Conservation (phyloP, 306 rosid species). For the Trichosanthes cucumerina region DNA sequence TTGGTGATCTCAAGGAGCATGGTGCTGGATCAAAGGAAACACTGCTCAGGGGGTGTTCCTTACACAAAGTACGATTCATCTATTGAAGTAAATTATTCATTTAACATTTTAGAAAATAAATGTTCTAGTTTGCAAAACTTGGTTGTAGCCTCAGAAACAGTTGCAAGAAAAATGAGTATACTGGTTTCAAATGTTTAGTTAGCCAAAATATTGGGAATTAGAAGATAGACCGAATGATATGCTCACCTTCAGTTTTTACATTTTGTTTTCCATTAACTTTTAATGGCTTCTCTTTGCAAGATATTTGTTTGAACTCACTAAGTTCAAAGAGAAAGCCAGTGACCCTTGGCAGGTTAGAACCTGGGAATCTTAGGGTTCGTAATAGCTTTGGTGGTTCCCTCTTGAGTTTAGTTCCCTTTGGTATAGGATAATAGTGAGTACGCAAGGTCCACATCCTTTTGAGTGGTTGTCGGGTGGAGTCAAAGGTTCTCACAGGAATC, state of each 20-base stretch:
- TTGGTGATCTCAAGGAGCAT: conserved; percentile 45
- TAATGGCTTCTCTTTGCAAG: neutral
- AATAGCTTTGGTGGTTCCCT: too few species aligned
- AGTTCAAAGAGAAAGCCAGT: too few species aligned
- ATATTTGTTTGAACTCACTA: too few species aligned
- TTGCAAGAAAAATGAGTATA: neutral
- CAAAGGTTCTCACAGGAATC: too few species aligned
- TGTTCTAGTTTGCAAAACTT: neutral
- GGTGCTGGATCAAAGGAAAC: conserved; percentile 34
- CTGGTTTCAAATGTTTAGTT: neutral
- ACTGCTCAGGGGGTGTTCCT: conserved; percentile 70
- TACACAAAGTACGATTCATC: conserved; percentile 63
- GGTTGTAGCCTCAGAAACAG: neutral
- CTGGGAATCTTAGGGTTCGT: too few species aligned
- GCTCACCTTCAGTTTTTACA: neutral
- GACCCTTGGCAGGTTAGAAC: too few species aligned
- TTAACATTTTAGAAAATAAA: conserved; percentile 1
- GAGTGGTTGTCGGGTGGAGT: too few species aligned
- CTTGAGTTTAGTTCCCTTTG: too few species aligned
- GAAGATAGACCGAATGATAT: neutral
- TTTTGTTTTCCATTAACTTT: neutral
- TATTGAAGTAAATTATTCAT: conserved; percentile 3
- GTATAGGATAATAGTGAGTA: too few species aligned
- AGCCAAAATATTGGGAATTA: neutral
- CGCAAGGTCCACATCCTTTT: too few species aligned